These are phyloP conservation scores for Alternaria ethzedia DNA, from an alignment of 2,329 filamentous ascomycete genomes.

Conservation along the genomic window DNA sequence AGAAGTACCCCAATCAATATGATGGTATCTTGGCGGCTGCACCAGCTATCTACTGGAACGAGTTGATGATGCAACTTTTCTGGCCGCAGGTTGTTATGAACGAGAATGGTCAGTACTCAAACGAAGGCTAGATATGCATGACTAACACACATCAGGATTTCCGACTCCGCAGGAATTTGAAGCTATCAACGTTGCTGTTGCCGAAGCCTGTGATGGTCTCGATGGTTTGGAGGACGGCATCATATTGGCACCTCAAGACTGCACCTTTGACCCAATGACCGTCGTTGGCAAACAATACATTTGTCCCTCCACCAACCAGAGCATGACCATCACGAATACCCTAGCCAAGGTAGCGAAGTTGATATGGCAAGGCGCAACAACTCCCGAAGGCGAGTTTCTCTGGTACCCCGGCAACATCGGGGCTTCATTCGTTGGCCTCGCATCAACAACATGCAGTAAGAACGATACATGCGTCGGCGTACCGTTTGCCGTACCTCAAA, in stretches of 20 bases:
- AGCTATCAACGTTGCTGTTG: slow-evolving; percentile 16
- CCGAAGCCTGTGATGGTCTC: slow-evolving; percentile 31
- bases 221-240: slow-evolving; percentile 44
- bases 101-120: slow-evolving; percentile 14
- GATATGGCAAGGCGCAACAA: slow-evolving; percentile 21
- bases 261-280: slow-evolving; percentile 26
- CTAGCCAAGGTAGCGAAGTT: slow-evolving; percentile 16
- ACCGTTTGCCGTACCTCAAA: slow-evolving; percentile 11
- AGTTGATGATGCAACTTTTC: slow-evolving; percentile 21
- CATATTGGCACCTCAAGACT: slow-evolving; percentile 24
- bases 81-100: slow-evolving; percentile 39
- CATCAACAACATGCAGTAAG: slow-evolving; percentile 14
- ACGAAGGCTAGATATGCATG: neutral
- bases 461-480: slow-evolving; percentile 16
- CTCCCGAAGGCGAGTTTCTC: slow-evolving; percentile 15
- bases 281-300: slow-evolving; percentile 18
- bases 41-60: slow-evolving; percentile 28
- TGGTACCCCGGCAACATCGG: slow-evolving; percentile 19
- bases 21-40: slow-evolving; percentile 42
- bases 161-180: slow-evolving; percentile 29
- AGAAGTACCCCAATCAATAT: slow-evolving; percentile 34
- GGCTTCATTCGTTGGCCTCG: slow-evolving; percentile 9
- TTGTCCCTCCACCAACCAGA: slow-evolving; percentile 10
- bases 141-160: neutral
- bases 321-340: slow-evolving; percentile 7